These are phyloP conservation scores for Plasmopara muralis DNA, from an alignment of 352 stramenopile species.

Conservation along the genomic window DNA sequence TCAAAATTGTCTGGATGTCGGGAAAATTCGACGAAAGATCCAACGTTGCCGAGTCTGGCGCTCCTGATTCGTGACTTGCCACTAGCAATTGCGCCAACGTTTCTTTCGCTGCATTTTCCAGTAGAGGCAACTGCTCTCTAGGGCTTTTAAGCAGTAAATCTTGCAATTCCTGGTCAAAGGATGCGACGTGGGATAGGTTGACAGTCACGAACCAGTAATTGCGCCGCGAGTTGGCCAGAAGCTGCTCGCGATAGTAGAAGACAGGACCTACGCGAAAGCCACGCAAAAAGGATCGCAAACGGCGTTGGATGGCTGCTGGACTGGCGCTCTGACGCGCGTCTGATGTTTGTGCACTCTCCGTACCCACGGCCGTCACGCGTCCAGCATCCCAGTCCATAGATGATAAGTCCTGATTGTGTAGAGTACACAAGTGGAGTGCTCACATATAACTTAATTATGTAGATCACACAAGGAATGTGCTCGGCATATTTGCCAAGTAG, in stretches of 20 bases:
- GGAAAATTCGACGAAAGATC: constrained; percentile 28
- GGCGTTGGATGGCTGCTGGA: constrained; percentile 53
- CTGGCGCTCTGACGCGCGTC: constrained; percentile 43
- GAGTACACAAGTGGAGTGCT: too few relatives aligned
- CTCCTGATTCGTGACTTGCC: constrained; percentile 25
- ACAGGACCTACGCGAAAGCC: constrained; percentile 80
- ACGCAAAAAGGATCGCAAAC: constrained; percentile 78
- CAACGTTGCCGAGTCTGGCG: constrained; percentile 6
- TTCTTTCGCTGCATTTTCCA: constrained; percentile 83
- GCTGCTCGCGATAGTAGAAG: constrained; percentile 88
- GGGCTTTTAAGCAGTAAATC: constrained; percentile 81
- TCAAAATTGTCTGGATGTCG: constrained; percentile 79
- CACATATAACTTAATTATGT: too few relatives aligned
- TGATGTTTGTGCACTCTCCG: constrained; percentile 56
- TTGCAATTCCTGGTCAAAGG: constrained; percentile 83
- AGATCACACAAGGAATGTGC: too few relatives aligned
- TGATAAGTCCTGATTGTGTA: too few relatives aligned
- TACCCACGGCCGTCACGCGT: constrained; percentile 72
- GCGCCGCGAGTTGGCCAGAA: constrained; percentile 80
- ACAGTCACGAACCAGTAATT: constrained; percentile 71
- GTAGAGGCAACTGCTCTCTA: constrained; percentile 74
- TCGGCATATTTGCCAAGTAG: too few relatives aligned
- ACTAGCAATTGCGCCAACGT: constrained; percentile 61
- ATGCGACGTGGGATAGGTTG: constrained; percentile 75
- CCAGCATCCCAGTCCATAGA: constrained; percentile 79